Base-by-base conservation (phyloP, 306 rosid species). In the Trichosanthes cucumerina region DNA sequence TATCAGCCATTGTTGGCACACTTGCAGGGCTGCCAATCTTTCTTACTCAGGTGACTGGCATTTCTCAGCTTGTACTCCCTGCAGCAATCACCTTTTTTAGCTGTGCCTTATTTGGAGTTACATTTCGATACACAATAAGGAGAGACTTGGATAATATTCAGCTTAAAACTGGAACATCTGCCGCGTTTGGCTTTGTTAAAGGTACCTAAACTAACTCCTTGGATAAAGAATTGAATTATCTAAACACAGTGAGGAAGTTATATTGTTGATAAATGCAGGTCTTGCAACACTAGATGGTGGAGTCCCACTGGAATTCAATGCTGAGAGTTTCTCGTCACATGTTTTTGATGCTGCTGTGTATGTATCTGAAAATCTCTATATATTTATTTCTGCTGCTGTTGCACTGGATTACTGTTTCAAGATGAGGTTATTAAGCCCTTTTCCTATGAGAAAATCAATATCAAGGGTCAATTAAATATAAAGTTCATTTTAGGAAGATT, bases 111-210 rank as follows among this genome's bases (percentile, higher is more conserved):
- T 93, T 93, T 52, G 98, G 97, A 79, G 85, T 92, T 34, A 92
- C 96, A 59, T 94, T 87, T 38, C 85, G 98, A 62, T 92, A 92
- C 77, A 57, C 93, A 2, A 38, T 90, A 26, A 85, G 98, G 83
- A 89, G 92, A 84, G 85, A 94, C 87, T 78, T 92, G 83, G 92
- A 94, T 59, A 86, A 94, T 68, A 36, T 80, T 83, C 93, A 90
- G 53, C 98, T 94, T 13, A 94, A 94, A 85, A 86, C 97, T 3
- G 98, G 98, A 44, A 79, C 85, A 31, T 85, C 93, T 21, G 96
- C 96, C 33, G 98, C 97, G 54, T 94, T 94, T 62, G 96, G 90
- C 46, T 85, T 94, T 52, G 95, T 92, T 78, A 94, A 92, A 88
- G 98, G 98, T 90, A 92, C 15, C 38, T 4, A 15, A 47, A 9